Percentiles rank a stretch among this genome's conserved stretches.
Evolutionary conservation across 2,329 filamentous ascomycete species (phyloP).

Genomic region (Cytospora schulzeri): DNA sequence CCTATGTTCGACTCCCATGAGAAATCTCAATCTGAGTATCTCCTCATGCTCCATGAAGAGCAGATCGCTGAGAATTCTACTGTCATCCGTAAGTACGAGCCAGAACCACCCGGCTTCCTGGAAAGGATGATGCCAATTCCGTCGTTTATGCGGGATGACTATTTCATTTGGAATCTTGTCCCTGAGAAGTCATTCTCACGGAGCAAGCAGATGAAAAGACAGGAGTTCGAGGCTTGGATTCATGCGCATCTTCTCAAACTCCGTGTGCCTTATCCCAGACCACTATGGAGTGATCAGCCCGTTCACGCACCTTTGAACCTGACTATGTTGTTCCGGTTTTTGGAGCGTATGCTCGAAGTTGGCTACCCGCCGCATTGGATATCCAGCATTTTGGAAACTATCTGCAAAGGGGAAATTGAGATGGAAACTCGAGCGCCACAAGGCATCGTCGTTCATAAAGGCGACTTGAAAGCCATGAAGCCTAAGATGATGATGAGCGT

Average conservation of each 20-base stretch:
- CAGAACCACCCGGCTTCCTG: not conserved
- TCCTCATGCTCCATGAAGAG: constrained; percentile 34
- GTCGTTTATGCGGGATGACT: constrained; percentile 28
- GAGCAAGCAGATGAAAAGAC: constrained; percentile 26
- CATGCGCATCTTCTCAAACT: constrained; percentile 34
- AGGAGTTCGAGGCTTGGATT: constrained; percentile 32
- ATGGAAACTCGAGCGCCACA: not conserved
- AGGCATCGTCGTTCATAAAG: not conserved
- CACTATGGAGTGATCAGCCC: not conserved
- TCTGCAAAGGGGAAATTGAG: constrained; percentile 28
- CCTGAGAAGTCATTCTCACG: constrained; percentile 14
- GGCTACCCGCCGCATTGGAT: constrained; percentile 37
- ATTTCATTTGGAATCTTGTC: constrained; percentile 29
- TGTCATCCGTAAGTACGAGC: not conserved
- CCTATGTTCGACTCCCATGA: constrained; percentile 32
- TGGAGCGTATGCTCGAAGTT: constrained; percentile 29
- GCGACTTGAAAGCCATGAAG: not conserved
- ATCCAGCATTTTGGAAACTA: constrained; percentile 27
- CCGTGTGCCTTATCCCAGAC: constrained; percentile 29
- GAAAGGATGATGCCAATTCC: not conserved
- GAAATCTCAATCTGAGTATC: constrained; percentile 35
- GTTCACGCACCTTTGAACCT: constrained; percentile 3
- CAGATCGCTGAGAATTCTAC: constrained; percentile 34
- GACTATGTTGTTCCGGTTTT: constrained; percentile 19
- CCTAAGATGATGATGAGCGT: not conserved